phyloP scores from a whole-genome alignment of 192 early-diverging fungal genomes.

The Chytriomyces sp. region DNA sequence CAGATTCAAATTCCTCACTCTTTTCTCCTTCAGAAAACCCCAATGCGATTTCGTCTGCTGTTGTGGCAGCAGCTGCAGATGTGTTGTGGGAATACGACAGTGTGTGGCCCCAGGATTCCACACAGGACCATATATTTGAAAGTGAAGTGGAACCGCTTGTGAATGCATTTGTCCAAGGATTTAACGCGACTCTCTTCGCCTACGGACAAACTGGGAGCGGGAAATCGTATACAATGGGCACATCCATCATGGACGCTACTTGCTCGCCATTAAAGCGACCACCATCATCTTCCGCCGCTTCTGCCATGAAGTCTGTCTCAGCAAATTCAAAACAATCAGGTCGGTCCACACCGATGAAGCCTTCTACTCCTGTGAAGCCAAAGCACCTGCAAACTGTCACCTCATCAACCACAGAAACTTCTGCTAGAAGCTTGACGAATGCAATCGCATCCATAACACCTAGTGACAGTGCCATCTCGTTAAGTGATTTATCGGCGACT shows the following conservation, averaged over 20 bases:
- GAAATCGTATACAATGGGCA: constrained; percentile 97
- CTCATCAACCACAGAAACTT: too few species aligned
- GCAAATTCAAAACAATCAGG: neutral
- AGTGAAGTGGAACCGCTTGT: constrained; percentile 61
- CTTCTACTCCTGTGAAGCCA: neutral
- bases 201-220: constrained; percentile 93
- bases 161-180: constrained; percentile 76
- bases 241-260: constrained; percentile 42
- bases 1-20: neutral
- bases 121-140: constrained; percentile 56
- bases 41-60: neutral
- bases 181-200: constrained; percentile 93
- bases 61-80: constrained; percentile 11
- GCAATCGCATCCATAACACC: neutral
- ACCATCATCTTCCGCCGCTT: neutral
- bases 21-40: neutral
- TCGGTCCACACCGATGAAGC: neutral
- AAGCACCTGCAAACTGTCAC: neutral
- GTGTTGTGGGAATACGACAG: constrained; percentile 25
- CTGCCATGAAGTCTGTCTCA: neutral
- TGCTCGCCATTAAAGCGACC: too few species aligned
- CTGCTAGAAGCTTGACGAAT: neutral
- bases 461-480: neutral
- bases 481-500: neutral
- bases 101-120: constrained; percentile 12